Base-by-base conservation (phyloP, 2,329 filamentous ascomycete genomes). In the Trichoderma polysporum region DNA sequence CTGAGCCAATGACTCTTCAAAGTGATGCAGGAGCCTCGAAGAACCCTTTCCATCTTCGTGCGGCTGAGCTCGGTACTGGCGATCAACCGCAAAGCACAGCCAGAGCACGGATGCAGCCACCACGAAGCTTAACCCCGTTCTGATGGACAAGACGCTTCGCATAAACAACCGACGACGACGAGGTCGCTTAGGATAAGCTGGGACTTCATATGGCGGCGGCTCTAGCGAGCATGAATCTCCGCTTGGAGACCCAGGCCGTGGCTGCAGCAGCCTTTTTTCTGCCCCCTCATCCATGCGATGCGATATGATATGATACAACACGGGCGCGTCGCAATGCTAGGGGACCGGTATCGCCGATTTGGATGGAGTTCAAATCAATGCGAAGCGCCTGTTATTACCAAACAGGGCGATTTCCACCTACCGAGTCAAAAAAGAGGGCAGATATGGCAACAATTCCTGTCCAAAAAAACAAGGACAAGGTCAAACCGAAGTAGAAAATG, bases 201-300 rank as follows among this genome's bases (percentile, higher is more conserved):
- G 58, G 13, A 39, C 65, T 33, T 67, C 37, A 22, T 67, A 61
- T 15, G 65, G 58, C 49, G 65, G 65, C 15, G 65, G 56, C 65
- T 53, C 31, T 12, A 17, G 39, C 50, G 58, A 62, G 50, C n/a
- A 9, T 15, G 35, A 41, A 27, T 61, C 56, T 66, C 52, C 19
- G 58, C 45, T 52, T 33, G 53, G 53, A 27, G 53, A 57, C 19
- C 12, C 53, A 10, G 53, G 53, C 53, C n/a, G 53, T n/a, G n/a
- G n/a, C 31, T 37, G 59, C 17, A 64, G 50, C 60, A 53, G 50
- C 37, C 29, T 27, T 17, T 54, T 35, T 19, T 56, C 60, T 10
- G 37, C 7, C 37, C 35, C 50, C 47, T 56, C 49, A 8, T 54
- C 60, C 60, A 64, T 64, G 60, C 12, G 50, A 29, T 31, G 27